Conservation (phyloP, 106 monocot genomes). For the Dendrobium chrysotoxum region DNA sequence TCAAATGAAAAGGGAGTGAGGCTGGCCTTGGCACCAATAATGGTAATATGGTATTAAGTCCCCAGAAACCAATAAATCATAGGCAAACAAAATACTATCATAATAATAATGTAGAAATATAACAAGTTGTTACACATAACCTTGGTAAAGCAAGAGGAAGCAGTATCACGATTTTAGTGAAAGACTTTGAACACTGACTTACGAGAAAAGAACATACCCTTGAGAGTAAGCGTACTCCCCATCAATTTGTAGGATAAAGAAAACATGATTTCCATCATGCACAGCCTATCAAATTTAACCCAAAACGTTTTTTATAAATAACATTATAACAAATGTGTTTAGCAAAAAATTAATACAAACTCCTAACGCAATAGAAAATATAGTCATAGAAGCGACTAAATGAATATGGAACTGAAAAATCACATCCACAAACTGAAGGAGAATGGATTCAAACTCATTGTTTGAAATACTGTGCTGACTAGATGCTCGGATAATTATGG, state of each 20-base stretch:
- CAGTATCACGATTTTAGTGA: background rate
- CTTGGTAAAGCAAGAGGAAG: background rate
- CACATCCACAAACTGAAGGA: background rate
- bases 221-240: conserved; percentile 71
- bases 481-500: background rate
- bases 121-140: background rate
- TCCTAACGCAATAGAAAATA: background rate
- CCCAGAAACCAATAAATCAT: background rate
- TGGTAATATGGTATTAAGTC: background rate
- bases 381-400: background rate
- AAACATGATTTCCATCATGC: conserved; percentile 75
- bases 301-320: background rate
- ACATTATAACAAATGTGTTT: background rate
- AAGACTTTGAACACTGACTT: background rate
- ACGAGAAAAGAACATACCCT: conserved; percentile 33
- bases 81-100: background rate
- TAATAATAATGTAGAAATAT: background rate
- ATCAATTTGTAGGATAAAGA: conserved; percentile 82
- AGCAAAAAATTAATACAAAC: background rate
- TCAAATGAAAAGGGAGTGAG: background rate
- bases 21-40: background rate
- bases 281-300: conserved; percentile 38
- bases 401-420: background rate
- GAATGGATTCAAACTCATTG: background rate
- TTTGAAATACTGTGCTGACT: background rate